Evolutionary conservation across 73 alveolate species (phyloP).

Genomic region (Paramecium pentaurelia): DNA sequence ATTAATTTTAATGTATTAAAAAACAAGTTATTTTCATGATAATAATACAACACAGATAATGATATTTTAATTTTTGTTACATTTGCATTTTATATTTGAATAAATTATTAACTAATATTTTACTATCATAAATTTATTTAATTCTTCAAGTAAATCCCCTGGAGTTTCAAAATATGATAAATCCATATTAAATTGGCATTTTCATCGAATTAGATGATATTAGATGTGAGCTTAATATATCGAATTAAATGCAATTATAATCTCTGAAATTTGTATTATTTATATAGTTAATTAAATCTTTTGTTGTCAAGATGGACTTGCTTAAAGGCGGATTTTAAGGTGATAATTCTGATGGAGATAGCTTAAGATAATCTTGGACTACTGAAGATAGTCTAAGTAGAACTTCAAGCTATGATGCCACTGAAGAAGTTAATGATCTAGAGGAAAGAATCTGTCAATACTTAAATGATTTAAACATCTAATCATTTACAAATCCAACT

Average conservation of each 20-base stretch:
- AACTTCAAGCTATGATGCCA: not conserved
- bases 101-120: no score
- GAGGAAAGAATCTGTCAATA: slow-evolving; percentile 25
- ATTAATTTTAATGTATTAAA: no score
- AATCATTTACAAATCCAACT: slow-evolving; percentile 19
- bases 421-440: not conserved
- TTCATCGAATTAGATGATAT: not conserved
- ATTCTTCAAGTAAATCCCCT: not conserved
- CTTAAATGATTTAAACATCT: not conserved
- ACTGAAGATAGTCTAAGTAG: slow-evolving; percentile 14
- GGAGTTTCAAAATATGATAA: not conserved
- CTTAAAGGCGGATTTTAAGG: not conserved
- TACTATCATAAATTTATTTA: not conserved
- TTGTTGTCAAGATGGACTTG: not conserved
- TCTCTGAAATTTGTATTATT: slow-evolving; percentile 11
- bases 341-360: not conserved
- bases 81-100: not conserved
- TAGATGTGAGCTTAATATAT: not conserved
- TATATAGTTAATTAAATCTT: slow-evolving; percentile 21
- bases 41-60: not conserved
- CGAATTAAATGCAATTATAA: not conserved
- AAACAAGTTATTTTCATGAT: no score
- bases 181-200: not conserved
- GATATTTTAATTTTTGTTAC: no score
- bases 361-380: slow-evolving; percentile 27